Evolutionary conservation across 768 basidiomycete species (phyloP), one percentile per base, ranked within the genome.

Genomic region (Harrya chromipes): DNA sequence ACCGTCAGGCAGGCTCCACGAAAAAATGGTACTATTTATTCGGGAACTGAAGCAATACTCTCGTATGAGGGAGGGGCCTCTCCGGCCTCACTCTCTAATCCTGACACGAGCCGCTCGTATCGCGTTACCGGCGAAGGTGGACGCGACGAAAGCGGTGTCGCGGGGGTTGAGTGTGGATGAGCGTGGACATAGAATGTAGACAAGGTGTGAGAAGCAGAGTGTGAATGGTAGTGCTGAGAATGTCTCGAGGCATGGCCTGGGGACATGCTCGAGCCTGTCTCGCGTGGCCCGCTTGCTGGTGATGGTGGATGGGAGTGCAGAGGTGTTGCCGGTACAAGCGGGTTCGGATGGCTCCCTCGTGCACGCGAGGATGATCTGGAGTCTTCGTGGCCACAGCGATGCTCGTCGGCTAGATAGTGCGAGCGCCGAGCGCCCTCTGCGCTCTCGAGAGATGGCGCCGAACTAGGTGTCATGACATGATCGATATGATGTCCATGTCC

Each of bases 61-160:
- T 68, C 66, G 38, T 68, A 68, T n/a, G 66, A 59, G 4, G 94
- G 94, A 4, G 94, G 94, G 5, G 81, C 81, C 62, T 97, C 94
- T 4, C 94, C 94, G 8, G 73, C 73, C 59, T 88, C 85, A 31
- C 79, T 87, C 64, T 89, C 90, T 64, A 87, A 83, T n/a, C 94
- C 94, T 1, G 88, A 82, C 41, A 97, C 78, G 17, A 97, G 78
- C 33, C 89, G 76, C 61, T 93, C 92, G 63, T 88, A 95, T 50
- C 81, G 80, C 23, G 69, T 70, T 14, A 63, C 49, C 29, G 59
- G 63, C 3, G 61, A 60, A 3, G 63, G 46, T 8, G 61, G 60
- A 6, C 46, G 52, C 17, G 60, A 58, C 4, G 44, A 20, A 21
- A 48, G 49, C 3, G 55, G 53, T 10, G 47, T 52, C 24, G 27